These are phyloP conservation scores for Friedmanniomyces endolithicus DNA, from an alignment of 495 filamentous ascomycete genomes.

Conservation along the genomic window DNA sequence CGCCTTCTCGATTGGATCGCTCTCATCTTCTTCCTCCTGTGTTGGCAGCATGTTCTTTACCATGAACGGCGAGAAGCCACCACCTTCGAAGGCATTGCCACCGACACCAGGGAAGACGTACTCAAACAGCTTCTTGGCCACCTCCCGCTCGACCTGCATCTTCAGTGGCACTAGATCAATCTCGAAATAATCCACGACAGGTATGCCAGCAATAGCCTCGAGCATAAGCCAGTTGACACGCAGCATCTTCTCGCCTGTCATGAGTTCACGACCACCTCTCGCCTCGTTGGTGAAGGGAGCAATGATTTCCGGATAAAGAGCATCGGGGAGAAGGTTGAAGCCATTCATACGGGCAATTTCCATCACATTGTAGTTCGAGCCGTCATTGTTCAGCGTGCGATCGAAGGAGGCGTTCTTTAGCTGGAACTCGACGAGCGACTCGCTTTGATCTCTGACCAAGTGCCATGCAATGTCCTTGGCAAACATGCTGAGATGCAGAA, in stretches of 20 bases:
- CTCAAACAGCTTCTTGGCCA: conserved; percentile 89
- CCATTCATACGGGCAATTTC: conserved; percentile 74
- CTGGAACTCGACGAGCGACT: conserved; percentile 89
- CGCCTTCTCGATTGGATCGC: conserved; percentile 24
- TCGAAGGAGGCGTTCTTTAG: conserved; percentile 81
- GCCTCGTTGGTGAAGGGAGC: conserved; percentile 67
- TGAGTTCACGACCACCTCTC: conserved; percentile 34
- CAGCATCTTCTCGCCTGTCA: conserved; percentile 59
- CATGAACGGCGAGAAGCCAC: conserved; percentile 63
- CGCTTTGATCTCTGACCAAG: conserved; percentile 68
- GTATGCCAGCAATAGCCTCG: conserved; percentile 94
- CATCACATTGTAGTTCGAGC: conserved; percentile 85
- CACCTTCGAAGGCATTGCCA: conserved; percentile 45
- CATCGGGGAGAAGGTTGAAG: conserved; percentile 75
- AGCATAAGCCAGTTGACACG: conserved; percentile 94
- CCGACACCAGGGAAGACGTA: conserved; percentile 87
- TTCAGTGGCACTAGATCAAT: conserved; percentile 86
- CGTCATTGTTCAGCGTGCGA: conserved; percentile 89
- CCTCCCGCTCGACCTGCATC: conserved; percentile 83
- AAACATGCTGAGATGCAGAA: conserved; percentile 79
- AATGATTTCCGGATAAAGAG: conserved; percentile 91
- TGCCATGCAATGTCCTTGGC: conserved; percentile 95
- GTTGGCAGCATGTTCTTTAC: conserved; percentile 59
- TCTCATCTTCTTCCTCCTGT: conserved; percentile 51
- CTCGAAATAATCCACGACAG: conserved; percentile 94